phyloP scores from a whole-genome alignment of 257 asterid genomes.

The Phtheirospermum japonicum region DNA sequence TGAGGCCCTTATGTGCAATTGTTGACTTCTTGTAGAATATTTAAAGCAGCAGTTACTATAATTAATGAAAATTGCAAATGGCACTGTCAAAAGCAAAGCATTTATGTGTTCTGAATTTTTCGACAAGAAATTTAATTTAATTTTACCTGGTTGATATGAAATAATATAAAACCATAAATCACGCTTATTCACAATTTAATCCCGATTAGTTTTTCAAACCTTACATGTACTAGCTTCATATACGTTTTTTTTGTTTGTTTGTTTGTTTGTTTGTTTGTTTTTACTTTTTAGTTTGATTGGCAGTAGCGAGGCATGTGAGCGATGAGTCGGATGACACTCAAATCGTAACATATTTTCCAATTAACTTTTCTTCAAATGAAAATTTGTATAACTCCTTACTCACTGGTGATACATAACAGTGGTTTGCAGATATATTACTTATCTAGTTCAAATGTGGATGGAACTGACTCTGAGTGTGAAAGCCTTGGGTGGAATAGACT shows the following conservation, averaged over 20 bases:
- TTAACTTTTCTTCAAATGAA: neutral
- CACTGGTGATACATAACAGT: constrained; percentile 45
- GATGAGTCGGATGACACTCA: too few species aligned
- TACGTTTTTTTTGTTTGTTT: too few species aligned
- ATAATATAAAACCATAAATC: neutral
- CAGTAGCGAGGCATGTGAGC: too few species aligned
- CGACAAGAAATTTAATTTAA: neutral
- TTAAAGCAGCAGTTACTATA: constrained; percentile 1
- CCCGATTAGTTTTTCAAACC: neutral
- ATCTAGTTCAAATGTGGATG: constrained; percentile 66
- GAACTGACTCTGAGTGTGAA: constrained; percentile 72
- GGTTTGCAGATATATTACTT: constrained; percentile 83
- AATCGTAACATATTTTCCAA: too few species aligned
- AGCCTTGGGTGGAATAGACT: constrained; percentile 74
- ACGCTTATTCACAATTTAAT: neutral
- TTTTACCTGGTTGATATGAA: neutral
- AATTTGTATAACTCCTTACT: constrained; percentile 16
- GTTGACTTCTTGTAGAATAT: neutral
- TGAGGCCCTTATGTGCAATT: neutral
- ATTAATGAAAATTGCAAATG: constrained; percentile 3
- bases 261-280: too few species aligned
- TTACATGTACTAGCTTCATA: neutral
- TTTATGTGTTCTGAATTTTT: neutral
- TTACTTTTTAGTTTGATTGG: neutral
- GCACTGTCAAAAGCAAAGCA: neutral